Base-by-base conservation (phyloP, 164 flowering plant species). In the Hamamelis virginiana region DNA sequence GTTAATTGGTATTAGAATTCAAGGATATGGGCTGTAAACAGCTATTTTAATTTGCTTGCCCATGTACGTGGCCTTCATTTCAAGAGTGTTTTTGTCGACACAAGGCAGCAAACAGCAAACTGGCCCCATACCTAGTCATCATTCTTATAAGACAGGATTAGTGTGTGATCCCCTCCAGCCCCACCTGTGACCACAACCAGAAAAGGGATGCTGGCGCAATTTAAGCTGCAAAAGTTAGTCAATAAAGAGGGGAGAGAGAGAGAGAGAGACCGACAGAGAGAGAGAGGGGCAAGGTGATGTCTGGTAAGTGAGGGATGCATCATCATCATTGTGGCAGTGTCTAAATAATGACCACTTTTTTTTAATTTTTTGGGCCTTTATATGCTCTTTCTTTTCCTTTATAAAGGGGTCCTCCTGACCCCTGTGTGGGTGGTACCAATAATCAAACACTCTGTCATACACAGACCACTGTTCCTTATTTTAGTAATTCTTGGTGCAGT, bases 201-300 rank as follows among this genome's bases (percentile, higher is more conserved):
- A 46, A 68, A 68, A 43, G 62, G 38, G 26, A 43, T 26, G 53
- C 62, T 65, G 67, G 64, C 79, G 70, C 67, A 60, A 76, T 51
- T 69, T 76, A 72, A 64, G 79, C 75, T 64, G 57, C 18, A 55
- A 75, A 71, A 69, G 67, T 19, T 8, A 48, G 70, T 65, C 67
- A 65, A 69, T 23, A 55, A 68, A 68, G 51, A 16, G 22, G 41
- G 6, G 41, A 33, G 41, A 33, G 41, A 33, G 41, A 33, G 41
- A 33, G 41, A 33, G 41, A 33, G 41, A 33, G 41, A 33, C 4
- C 2, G 41, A 33, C 4, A 33, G 41, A 33, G 41, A 33, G 41
- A 33, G 41, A 33, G n/a, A n/a, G n/a, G n/a, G n/a, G n/a, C n/a
- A 33, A 33, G 41, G 41, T 6, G 4, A 33, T 33, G 41, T 33